Evolutionary conservation across 495 filamentous ascomycete genomes (phyloP), one percentile per base, ranked within the genome.

Genomic region (Xylaria castorea): DNA sequence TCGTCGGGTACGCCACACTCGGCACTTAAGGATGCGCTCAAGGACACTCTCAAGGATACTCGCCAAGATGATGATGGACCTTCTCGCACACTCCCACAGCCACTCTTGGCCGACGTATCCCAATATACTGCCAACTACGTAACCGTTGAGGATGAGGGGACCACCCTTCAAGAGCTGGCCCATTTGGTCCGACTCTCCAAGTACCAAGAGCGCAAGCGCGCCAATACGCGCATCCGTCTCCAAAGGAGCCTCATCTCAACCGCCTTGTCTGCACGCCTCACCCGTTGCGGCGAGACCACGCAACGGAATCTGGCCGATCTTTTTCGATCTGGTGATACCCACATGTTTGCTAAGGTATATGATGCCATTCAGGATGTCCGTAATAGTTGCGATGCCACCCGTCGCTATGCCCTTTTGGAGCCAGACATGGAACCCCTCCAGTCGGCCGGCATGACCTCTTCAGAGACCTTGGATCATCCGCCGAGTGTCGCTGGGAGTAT

Each of bases 251-350:
- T 91, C 73, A 87, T 93, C 27, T 92, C 92, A 27, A 93, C 91
- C 66, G 93, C 92, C 20, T 86, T 96, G 50, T 94, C 91, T 63
- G 89, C 93, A 73, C 92, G 95, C 67, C 86, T 97, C 79, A 87
- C 91, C 81, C 89, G 93, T 71, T 91, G 91, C 72, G 92, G 92
- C 67, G 90, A 92, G 75, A 89, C 92, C 55, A 90, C 92, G 65
- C 91, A 96, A 81, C 88, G 92, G 22, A 93, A 92, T 74, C 84
- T 99, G 77, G 93, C 96, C 74, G 95, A 99, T 77, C 89, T 89
- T 78, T 94, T 97, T 81, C 92, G 92, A 75, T 90, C 92, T 61
- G 95, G 97, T 79, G 94, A 98, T 81, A 97, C 96, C 84, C 90
- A 90, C 76, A 91, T 87, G 75, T 99, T 99, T 83, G 92, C 92